Evolutionary conservation across 2,329 filamentous ascomycete species (phyloP).

Genomic region (Talaromyces sp.): DNA sequence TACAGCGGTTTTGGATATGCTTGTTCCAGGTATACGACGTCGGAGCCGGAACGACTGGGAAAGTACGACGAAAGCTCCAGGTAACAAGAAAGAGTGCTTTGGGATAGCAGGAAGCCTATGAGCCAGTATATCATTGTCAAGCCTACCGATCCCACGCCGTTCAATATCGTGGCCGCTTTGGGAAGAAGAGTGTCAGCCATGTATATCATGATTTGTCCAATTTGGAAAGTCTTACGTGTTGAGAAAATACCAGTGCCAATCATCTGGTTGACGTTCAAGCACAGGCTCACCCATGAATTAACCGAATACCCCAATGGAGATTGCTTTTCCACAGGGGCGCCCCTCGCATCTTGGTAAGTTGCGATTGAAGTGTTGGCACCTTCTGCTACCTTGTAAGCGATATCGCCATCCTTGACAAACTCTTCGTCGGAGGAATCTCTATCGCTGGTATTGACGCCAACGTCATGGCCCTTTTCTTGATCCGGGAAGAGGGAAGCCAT

Average conservation of each 20-base stretch:
- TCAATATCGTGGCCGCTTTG: conserved; percentile 58
- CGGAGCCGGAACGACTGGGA: conserved; percentile 62
- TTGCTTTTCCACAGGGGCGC: conserved; percentile 58
- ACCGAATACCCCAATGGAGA: conserved; percentile 62
- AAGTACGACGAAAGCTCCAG: conserved; percentile 65
- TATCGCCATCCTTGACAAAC: conserved; percentile 16
- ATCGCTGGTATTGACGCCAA: not conserved
- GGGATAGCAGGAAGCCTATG: conserved; percentile 59
- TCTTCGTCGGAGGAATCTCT: conserved; percentile 11
- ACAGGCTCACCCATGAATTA: conserved; percentile 55
- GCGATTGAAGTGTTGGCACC: conserved; percentile 12
- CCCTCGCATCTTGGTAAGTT: conserved; percentile 54
- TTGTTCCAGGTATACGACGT: conserved; percentile 68
- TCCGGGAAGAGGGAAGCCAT: conserved; percentile 13
- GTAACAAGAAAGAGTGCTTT: conserved; percentile 56
- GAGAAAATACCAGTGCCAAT: conserved; percentile 64
- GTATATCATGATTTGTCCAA: not conserved
- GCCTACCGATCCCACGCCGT: conserved; percentile 60
- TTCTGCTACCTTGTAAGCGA: conserved; percentile 13
- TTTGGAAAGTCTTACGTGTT: conserved; percentile 50
- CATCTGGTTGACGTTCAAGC: conserved; percentile 62
- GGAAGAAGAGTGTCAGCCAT: not conserved
- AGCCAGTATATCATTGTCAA: conserved; percentile 63
- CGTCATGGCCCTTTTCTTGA: conserved; percentile 12
- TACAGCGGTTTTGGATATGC: conserved; percentile 62